A percentile compares a stretch with the other conserved stretches of the same genome.
These are phyloP conservation scores for Leccinum subtestaceum DNA, from an alignment of 768 basidiomycete genomes.

Conservation along the genomic window DNA sequence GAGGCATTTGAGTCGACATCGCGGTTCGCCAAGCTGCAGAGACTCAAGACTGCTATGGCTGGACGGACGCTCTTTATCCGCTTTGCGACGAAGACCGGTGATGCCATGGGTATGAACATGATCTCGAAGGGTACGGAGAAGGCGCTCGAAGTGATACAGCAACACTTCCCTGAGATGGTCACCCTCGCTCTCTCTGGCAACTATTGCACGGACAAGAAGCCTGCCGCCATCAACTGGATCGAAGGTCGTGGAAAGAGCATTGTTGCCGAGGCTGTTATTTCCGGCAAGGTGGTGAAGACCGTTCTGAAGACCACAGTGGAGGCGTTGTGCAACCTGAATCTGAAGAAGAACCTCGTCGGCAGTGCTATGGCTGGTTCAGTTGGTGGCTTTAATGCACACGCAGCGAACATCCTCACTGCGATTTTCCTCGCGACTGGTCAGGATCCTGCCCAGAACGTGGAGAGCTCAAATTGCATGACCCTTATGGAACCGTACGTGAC, in stretches of 20 bases:
- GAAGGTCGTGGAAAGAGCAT: constrained; percentile 98
- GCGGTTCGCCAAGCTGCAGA: constrained; percentile 84
- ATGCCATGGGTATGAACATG: constrained; percentile 99
- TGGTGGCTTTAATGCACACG: constrained; percentile 98
- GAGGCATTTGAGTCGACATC: constrained; percentile 93
- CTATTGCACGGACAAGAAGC: constrained; percentile 99
- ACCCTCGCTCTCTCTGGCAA: constrained; percentile 94
- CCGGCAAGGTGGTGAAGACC: constrained; percentile 81
- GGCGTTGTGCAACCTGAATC: constrained; percentile 82
- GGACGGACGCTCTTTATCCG: constrained; percentile 92
- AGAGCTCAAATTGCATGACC: no score
- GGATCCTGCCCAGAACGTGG: no score
- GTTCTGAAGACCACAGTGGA: constrained; percentile 96
- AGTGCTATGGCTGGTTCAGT: constrained; percentile 97
- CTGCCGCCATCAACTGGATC: constrained; percentile 99
- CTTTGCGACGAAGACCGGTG: constrained; percentile 92
- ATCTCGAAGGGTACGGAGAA: constrained; percentile 98
- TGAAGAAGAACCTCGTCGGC: constrained; percentile 96
- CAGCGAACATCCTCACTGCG: constrained; percentile 71
- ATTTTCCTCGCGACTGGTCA: no score
- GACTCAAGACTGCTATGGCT: constrained; percentile 85
- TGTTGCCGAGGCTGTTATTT: constrained; percentile 91
- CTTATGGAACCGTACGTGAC: constrained; percentile 16
- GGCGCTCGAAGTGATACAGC: constrained; percentile 76
- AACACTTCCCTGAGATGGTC: constrained; percentile 86